Base-by-base conservation (phyloP, 257 asterid species). In the Lithospermum erythrorhizon region DNA sequence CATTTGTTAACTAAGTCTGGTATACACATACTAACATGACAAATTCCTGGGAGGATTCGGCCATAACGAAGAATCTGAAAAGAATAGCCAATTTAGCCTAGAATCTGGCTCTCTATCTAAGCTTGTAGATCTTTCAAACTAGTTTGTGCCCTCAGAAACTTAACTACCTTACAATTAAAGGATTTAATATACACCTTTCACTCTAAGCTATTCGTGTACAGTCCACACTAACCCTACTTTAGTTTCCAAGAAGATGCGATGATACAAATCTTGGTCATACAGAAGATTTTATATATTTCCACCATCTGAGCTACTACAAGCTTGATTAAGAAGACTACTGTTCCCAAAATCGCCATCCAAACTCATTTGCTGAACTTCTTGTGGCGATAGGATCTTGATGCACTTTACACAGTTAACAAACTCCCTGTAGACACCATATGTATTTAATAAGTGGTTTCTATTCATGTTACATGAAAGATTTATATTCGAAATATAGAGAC, bases 341-440 rank as follows among this genome's bases (percentile, higher is more conserved):
- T 41, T 41, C 16, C 49, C 18, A 5, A 41, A 41, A 41, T 41
- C 49, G 0, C 49, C 49, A 41, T 13, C 18, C 49, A 41, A 41
- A 21, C 94, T 85, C 96, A 87, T 87, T 62, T 81, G 83, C 61
- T 82, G 89, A 69, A 87, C 89, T 72, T 85, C 96, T 68, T 81
- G 83, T 47, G 96, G 93, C n/a, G 95, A 87, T 41, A 87, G 83
- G 61, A 87, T 85, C 70, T 81, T 87, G 68, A 87, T 85, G 27
- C 95, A 83, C 83, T 84, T 78, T 32, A 87, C 96, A 7, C 79
- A 81, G 78, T 79, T 81, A 7, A 87, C 89, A 18, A 87, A 87
- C 59, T 83, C 93, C 84, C 96, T 85, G 83, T 9, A 72, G 4
- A 13, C 16, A 41, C 4, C 49, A 41, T 41, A 14, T 13, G 49